Base-by-base conservation (phyloP, 73 alveolate genomes). In the Tetrahymena thermophila region DNA sequence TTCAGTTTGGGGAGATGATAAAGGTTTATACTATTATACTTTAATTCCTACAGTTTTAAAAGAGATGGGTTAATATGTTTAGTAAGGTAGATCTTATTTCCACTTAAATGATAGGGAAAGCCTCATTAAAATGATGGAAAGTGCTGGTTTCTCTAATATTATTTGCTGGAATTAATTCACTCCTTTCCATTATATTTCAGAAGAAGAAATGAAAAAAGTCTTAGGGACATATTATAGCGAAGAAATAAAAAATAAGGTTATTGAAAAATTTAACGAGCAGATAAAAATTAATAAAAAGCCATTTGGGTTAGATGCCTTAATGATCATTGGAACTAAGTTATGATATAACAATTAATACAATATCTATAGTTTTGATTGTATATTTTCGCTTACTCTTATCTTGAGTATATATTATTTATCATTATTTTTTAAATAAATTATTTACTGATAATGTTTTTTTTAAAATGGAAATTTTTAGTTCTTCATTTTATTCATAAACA, bases 1-100 rank as follows among this genome's bases (percentile, higher is more conserved):
- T 84, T 42, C 97, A 5, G 98, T 97, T 23, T 97, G 98, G 98
- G 98, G 98, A 7, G 97, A 97, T 89, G 94, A 85, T 43, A 98
- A 97, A 58, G 85, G 57, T 58, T 37, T 93, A 34, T 40, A 37
- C 10, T 35, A 94, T 34, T 95, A 93, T 23, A 94, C 35, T 28
- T 37, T 94, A 38, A 35, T 94, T 17, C 42, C 85, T 10, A 31
- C 85, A 10, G 96, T 94, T 25, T 35, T 43, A 43, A 55, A 35
- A 37, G 96, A 83, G 84, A 56, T 56, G 85, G 93, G 85, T 71
- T 58, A 85, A 38, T 25, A 23, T 93, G 55, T 28, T 42, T 71
- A 56, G 23, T 35, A 94, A 71, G 96, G 93, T 11, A 94, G 94
- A 83, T 94, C 96, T 34, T 38, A 44, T 56, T 94, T 94, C 93